These are phyloP conservation scores for Mercurialis annua DNA, from an alignment of 345 rosid genomes.

Conservation along the genomic window DNA sequence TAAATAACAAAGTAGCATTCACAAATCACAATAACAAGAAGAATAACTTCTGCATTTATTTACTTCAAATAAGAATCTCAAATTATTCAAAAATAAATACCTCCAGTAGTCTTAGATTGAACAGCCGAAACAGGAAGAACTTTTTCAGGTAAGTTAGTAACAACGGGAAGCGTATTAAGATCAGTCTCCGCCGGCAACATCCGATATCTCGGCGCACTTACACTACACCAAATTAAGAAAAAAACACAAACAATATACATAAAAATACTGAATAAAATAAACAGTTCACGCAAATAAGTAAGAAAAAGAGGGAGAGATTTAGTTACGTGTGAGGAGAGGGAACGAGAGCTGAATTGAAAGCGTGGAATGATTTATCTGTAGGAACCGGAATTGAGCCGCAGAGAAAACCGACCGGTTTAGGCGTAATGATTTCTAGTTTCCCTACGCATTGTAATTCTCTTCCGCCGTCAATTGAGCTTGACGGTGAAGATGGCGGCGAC, in stretches of 20 bases:
- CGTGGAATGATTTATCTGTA: constrained; percentile 65
- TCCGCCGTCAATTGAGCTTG: constrained; percentile 39
- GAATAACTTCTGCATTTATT: no score
- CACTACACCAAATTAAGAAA: constrained; percentile 33
- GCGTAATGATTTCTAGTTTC: constrained; percentile 60
- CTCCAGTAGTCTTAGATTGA: constrained; percentile 62
- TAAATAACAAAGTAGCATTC: no score
- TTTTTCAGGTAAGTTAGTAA: constrained; percentile 55
- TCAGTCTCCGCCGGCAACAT: constrained; percentile 83
- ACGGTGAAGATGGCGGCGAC: constrained; percentile 17
- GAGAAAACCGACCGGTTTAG: constrained; percentile 78
- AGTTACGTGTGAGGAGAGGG: constrained; percentile 64
- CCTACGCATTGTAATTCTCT: constrained; percentile 79
- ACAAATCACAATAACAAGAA: not conserved
- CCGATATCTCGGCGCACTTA: constrained; percentile 74
- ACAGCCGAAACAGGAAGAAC: constrained; percentile 59
- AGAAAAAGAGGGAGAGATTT: not conserved
- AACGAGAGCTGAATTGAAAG: constrained; percentile 63
- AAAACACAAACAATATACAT: constrained; percentile 10
- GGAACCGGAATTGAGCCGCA: constrained; percentile 91
- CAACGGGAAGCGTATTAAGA: constrained; percentile 74
- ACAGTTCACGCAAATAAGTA: not conserved
- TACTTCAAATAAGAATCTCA: no score
- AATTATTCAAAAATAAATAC: no score
- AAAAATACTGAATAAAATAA: not conserved